Evolutionary conservation across 306 rosid species (phyloP), one percentile per base, ranked within the genome.

Genomic region (Dalbergia cochinchinensis): DNA sequence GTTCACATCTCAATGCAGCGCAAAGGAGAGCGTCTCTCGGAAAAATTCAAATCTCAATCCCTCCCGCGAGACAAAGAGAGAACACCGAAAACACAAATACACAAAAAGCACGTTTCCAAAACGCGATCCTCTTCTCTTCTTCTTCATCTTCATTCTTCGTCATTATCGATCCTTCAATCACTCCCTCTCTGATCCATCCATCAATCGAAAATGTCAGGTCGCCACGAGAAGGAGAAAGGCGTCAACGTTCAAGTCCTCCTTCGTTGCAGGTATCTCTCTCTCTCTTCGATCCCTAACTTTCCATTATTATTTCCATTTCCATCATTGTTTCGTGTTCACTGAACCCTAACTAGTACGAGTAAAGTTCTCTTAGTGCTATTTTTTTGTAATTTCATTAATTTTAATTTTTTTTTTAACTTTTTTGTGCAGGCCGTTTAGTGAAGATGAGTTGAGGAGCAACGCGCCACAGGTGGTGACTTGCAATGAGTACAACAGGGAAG

Each of bases 241-340:
- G 98, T 94, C 45, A 94, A 94, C 66, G 98, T 94, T 79, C 98
- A 94, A 67, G 98, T 94, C 42, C 98, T 94, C 67, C 97, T 94
- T 31, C 96, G 97, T 63, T 94, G 98, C 94, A 86, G 98, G 98
- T 94, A 81, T 26, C 22, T 0, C 13, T 14, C 65, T 4, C 15
- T n/a, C 53, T 31, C 41, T 2, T 50, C 47, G 47, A 42, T 42
- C 11, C 11, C 47, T 42, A 42, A 42, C 47, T 42, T 42, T 42
- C 47, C 31, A 26, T 26, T 8, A 42, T 8, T 42, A 8, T 6
- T 42, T 42, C 47, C 9, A 42, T 5, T 42, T 42, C 47, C 10
- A 7, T 42, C 10, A 7, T 8, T 42, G 8, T 42, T 42, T 42
- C 10, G 6, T 5, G 10, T 42, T 42, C 47, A 42, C 0, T 42